These are phyloP conservation scores for Exophiala sp. DNA, from an alignment of 2,329 filamentous ascomycete species.

Conservation along the genomic window DNA sequence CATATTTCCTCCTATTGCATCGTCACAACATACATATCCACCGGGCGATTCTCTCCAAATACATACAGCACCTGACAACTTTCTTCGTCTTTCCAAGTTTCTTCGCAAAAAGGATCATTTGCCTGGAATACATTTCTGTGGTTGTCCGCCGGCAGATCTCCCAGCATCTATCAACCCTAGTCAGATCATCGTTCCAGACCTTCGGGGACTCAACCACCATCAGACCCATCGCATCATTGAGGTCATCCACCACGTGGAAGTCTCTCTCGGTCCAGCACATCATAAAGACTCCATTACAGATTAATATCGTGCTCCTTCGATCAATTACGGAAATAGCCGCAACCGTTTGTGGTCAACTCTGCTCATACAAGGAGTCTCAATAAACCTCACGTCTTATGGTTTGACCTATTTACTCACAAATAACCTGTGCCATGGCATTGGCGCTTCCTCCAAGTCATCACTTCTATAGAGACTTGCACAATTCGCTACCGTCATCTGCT, in stretches of 20 bases:
- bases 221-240: too few relatives aligned
- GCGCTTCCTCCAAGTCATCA: slow-evolving; percentile 23
- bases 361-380: too few relatives aligned
- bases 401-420: neutral
- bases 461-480: slow-evolving; percentile 18
- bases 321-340: too few relatives aligned
- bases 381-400: neutral
- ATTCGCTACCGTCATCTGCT: slow-evolving; percentile 16
- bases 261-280: neutral
- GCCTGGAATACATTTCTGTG: neutral
- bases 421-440: slow-evolving; percentile 25
- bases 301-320: too few relatives aligned
- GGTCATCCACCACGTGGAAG: neutral
- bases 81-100: slow-evolving; percentile 9
- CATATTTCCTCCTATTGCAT: slow-evolving; percentile 15
- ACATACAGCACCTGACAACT: slow-evolving; percentile 6
- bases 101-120: slow-evolving; percentile 12
- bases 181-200: neutral
- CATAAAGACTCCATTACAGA: too few relatives aligned
- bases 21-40: slow-evolving; percentile 20
- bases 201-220: too few relatives aligned
- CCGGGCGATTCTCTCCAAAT: slow-evolving; percentile 3
- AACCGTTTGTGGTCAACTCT: neutral
- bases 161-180: neutral
- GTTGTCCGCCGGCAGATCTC: too few relatives aligned